These are phyloP conservation scores for Neostapfia colusana DNA, from an alignment of 176 grass and related monocot genomes.

Conservation along the genomic window DNA sequence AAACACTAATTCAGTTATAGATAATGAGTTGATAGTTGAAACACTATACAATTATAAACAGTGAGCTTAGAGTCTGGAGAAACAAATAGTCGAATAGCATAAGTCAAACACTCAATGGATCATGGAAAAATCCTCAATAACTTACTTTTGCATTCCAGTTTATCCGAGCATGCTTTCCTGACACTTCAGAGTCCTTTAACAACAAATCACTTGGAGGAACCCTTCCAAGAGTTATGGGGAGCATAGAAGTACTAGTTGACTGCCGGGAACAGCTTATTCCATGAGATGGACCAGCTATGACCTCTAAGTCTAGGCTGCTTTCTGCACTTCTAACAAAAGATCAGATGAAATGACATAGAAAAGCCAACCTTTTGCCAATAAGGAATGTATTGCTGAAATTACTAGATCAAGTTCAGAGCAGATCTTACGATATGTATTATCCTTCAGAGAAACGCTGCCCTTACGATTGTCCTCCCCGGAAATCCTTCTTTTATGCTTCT, in stretches of 20 bases:
- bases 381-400: constrained; percentile 8
- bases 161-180: constrained; percentile 78
- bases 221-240: constrained; percentile 67
- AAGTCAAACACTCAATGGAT: constrained; percentile 18
- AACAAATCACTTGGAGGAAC: constrained; percentile 66
- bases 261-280: constrained; percentile 58
- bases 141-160: constrained; percentile 72
- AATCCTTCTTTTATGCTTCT: constrained; percentile 45
- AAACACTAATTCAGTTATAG: background rate
- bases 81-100: constrained; percentile 21
- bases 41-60: background rate
- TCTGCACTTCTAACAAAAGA: constrained; percentile 61
- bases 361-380: constrained; percentile 28
- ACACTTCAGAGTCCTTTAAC: constrained; percentile 81
- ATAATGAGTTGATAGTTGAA: background rate
- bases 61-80: background rate
- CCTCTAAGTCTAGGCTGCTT: constrained; percentile 63
- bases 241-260: constrained; percentile 41
- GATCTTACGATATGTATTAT: constrained; percentile 60
- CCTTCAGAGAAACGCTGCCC: constrained; percentile 44
- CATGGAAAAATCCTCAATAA: constrained; percentile 8
- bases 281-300: constrained; percentile 70
- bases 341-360: constrained; percentile 47
- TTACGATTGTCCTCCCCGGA: constrained; percentile 26
- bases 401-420: constrained; percentile 19